These are phyloP conservation scores for Voacanga thouarsii DNA, from an alignment of 257 asterid genomes.

Conservation along the genomic window DNA sequence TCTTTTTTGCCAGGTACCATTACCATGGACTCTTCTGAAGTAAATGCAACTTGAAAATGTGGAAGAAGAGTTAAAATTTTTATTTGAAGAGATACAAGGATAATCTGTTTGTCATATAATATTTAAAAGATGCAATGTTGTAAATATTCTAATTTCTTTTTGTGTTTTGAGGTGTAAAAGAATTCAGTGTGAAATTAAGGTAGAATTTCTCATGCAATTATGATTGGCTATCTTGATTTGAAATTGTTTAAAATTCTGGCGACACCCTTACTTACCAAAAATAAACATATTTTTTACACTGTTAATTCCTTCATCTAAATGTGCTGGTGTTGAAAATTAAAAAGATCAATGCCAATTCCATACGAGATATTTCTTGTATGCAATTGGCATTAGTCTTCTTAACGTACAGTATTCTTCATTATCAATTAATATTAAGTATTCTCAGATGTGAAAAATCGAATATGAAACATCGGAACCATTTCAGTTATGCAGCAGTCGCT, in stretches of 20 bases:
- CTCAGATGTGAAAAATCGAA: background rate
- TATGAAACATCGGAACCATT: background rate
- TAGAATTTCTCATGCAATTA: background rate
- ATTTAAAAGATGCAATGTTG: background rate
- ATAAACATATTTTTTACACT: background rate
- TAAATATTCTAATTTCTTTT: too few species aligned
- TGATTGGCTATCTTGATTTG: too few species aligned
- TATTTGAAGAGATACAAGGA: background rate
- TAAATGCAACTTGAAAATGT: background rate
- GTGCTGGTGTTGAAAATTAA: background rate
- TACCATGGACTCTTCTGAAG: background rate
- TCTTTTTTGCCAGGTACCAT: background rate
- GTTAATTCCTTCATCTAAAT: background rate
- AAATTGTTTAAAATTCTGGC: background rate
- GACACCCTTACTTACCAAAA: background rate
- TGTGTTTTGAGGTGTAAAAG: background rate
- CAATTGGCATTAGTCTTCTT: background rate
- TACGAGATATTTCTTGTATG: background rate
- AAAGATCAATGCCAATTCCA: background rate
- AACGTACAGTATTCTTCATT: background rate
- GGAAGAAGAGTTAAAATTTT: background rate
- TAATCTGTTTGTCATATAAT: too few species aligned
- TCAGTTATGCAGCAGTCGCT: background rate
- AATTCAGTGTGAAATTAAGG: background rate
- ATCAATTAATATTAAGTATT: background rate